A percentile compares a stretch with the other conserved stretches of the same genome.
Evolutionary conservation across 345 rosid species (phyloP).

Genomic region (Leavenworthia alabamica): DNA sequence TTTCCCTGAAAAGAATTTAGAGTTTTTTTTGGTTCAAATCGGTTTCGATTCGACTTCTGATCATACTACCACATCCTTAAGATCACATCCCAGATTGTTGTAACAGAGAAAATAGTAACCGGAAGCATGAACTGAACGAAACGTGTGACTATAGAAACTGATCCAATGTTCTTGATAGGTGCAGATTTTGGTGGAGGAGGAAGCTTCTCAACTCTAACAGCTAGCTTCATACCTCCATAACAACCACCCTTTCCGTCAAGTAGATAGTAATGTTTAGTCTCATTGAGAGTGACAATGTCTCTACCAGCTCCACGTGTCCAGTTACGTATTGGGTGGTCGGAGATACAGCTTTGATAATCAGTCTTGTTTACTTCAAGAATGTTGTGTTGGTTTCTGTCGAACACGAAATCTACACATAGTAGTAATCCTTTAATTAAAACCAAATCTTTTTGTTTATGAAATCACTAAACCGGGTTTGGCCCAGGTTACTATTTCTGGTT

Average conservation of each 20-base stretch:
- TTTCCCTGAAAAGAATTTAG: conserved; percentile 20
- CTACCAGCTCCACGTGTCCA: conserved; percentile 93
- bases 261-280: conserved; percentile 62
- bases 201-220: conserved; percentile 58
- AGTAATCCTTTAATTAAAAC: background rate
- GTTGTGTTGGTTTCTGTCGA: conserved; percentile 78
- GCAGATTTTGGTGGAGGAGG: conserved; percentile 76
- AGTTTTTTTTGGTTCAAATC: background rate
- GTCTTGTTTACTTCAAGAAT: conserved; percentile 90
- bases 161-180: conserved; percentile 35
- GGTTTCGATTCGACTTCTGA: background rate
- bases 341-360: conserved; percentile 56
- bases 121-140: conserved; percentile 17
- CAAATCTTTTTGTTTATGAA: background rate
- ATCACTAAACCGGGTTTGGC: background rate
- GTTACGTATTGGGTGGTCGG: conserved; percentile 64
- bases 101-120: conserved; percentile 1
- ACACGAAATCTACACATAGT: conserved; percentile 47
- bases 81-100: conserved; percentile 16
- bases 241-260: conserved; percentile 90
- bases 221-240: conserved; percentile 71
- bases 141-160: conserved; percentile 6
- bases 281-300: conserved; percentile 77
- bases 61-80: conserved; percentile 15
- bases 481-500: background rate